phyloP scores from a whole-genome alignment of 2,329 filamentous ascomycete genomes.

The Penicillium sp. region DNA sequence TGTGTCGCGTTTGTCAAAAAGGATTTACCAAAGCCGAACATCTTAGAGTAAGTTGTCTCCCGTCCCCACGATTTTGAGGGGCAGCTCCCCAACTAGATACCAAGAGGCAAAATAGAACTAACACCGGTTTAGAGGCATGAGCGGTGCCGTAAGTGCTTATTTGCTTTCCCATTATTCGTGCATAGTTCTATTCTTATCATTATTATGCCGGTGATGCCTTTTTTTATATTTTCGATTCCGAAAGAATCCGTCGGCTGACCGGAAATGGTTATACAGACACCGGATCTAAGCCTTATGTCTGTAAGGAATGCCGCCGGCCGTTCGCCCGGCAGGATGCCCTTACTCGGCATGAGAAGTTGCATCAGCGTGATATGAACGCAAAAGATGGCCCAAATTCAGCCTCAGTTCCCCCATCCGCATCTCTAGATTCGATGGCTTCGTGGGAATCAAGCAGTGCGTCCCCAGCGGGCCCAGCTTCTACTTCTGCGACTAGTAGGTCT shows the following conservation, averaged over 20 bases:
- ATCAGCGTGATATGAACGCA: constrained; percentile 29
- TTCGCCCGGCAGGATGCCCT: constrained; percentile 48
- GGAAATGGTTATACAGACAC: constrained; percentile 33
- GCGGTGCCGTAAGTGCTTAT: constrained; percentile 39
- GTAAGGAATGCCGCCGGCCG: constrained; percentile 41
- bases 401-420: constrained; percentile 13
- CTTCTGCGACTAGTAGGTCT: constrained; percentile 21
- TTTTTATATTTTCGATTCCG: neutral
- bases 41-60: constrained; percentile 33
- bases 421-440: constrained; percentile 21
- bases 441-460: constrained; percentile 29
- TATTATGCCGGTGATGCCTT: neutral
- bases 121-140: constrained; percentile 41
- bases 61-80: constrained; percentile 15
- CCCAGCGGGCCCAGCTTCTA: constrained; percentile 15
- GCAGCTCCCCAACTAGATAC: constrained; percentile 2
- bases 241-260: constrained; percentile 19
- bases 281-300: constrained; percentile 44
- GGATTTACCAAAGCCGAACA: constrained; percentile 46
- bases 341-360: constrained; percentile 47
- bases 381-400: constrained; percentile 18
- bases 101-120: constrained; percentile 4
- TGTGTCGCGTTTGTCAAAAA: constrained; percentile 43
- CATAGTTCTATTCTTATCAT: neutral
- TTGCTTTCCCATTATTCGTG: neutral